Base-by-base conservation (phyloP, 305 asterid genomes). In the Fraxinus xanthoxyloides region DNA sequence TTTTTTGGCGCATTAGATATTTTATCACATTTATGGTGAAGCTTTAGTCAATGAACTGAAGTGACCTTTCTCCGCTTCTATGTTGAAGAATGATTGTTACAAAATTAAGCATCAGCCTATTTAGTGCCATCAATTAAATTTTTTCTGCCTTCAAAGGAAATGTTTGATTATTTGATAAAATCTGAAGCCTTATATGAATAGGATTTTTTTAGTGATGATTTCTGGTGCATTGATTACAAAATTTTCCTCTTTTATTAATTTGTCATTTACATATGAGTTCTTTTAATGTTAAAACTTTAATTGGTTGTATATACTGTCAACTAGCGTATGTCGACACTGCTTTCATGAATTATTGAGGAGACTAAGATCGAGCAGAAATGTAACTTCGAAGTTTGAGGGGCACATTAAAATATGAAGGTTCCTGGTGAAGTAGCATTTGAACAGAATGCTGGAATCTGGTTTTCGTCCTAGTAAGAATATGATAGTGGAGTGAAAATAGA, bases 1-100 rank as follows among this genome's bases (percentile, higher is more conserved):
- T 77, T 34, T 59, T 77, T 77, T 46, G 3, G 51, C 75, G 19
- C 80, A 81, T 38, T 32, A 28, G 76, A 82, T 15, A 75, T 76
- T 67, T 67, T 7, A 8, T 79, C 17, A 3, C 48, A 67, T 77
- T 79, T 26, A 30, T 80, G 67, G 43, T 74, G 81, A 61, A 32
- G 81, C 83, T 69, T 59, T 51, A 46, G 46, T 56, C 23, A 72
- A 23, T 48, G 54, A 61, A 31, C 26, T 61, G 73, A 54, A 61
- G 17, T 54, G 63, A 65, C 12, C 30, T 56, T 56, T 40, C 36
- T 12, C 48, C 19, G 10, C 34, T 77, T 77, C 76, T 34, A 77
- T 51, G 75, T n/a, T 10, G 77, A 26, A 77, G 77, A 26, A 77
- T 67, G 34, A 34, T n/a, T 77, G 46, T 72, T 43, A 76, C 73